Conservation (phyloP, 2,329 filamentous ascomycete genomes). For the Fusarium robinianum region DNA sequence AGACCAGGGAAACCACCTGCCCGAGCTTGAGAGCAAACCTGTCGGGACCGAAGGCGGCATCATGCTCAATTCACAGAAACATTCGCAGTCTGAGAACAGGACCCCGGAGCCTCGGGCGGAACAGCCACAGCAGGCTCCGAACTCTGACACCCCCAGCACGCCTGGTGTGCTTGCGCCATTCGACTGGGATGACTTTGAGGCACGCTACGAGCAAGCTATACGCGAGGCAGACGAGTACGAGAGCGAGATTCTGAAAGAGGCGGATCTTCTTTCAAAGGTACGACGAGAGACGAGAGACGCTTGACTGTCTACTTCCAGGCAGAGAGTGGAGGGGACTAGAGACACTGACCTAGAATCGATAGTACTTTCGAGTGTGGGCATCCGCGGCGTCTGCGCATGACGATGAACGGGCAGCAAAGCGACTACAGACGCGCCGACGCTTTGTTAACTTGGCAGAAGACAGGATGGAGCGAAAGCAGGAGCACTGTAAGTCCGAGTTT, state of each 20-base stretch:
- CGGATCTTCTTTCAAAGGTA: constrained; percentile 68
- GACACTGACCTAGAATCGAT: constrained; percentile 9
- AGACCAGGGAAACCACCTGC: constrained; percentile 23
- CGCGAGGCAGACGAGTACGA: constrained; percentile 66
- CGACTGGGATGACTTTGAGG: constrained; percentile 79
- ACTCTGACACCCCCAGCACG: constrained; percentile 50
- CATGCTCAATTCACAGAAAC: constrained; percentile 30
- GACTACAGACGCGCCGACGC: constrained; percentile 77
- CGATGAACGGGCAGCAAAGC: constrained; percentile 75
- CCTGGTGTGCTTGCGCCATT: constrained; percentile 61
- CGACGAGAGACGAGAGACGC: too few relatives aligned
- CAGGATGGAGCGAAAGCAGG: constrained; percentile 71
- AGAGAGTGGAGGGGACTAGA: too few relatives aligned
- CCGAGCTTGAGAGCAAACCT: constrained; percentile 17
- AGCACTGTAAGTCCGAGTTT: constrained; percentile 68
- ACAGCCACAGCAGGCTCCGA: constrained; percentile 40
- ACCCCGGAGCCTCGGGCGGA: constrained; percentile 48
- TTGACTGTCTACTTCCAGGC: too few relatives aligned
- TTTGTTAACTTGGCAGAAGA: constrained; percentile 77
- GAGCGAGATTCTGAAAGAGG: constrained; percentile 67
- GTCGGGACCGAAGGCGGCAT: constrained; percentile 20
- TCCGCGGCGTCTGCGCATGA: constrained; percentile 73
- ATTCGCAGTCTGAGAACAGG: constrained; percentile 31
- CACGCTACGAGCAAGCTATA: constrained; percentile 69
- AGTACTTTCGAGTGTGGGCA: constrained; percentile 85